phyloP scores from a whole-genome alignment of 257 asterid species.

The Rhazya stricta region DNA sequence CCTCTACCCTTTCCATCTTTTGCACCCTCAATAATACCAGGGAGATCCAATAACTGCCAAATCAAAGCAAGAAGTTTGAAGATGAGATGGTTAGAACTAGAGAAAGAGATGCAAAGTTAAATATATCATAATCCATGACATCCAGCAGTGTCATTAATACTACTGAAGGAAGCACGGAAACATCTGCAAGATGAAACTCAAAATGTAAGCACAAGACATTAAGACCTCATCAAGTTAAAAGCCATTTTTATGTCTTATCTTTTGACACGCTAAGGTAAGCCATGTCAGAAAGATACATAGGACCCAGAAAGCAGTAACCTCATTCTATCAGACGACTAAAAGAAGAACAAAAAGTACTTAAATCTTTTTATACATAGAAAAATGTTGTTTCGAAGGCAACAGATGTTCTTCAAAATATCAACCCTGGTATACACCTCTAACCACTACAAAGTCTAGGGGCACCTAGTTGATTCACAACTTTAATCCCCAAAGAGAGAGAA shows the following conservation, averaged over 20 bases:
- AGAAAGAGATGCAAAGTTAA: neutral
- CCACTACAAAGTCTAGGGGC: neutral
- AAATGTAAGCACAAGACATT: neutral
- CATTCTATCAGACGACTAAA: neutral
- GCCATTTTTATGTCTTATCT: too few species aligned
- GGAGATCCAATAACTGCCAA: slow-evolving; percentile 88
- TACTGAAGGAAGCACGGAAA: neutral
- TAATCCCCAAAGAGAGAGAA: neutral
- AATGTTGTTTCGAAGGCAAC: neutral
- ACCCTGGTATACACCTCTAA: neutral
- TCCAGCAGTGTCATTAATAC: neutral
- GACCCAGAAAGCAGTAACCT: neutral
- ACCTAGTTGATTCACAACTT: neutral
- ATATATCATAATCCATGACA: neutral
- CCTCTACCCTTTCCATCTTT: slow-evolving; percentile 99
- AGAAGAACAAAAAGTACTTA: neutral
- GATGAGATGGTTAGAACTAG: slow-evolving; percentile 2
- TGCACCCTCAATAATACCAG: slow-evolving; percentile 99
- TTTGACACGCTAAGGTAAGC: neutral
- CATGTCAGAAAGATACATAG: neutral
- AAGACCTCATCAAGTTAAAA: neutral
- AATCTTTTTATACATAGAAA: neutral
- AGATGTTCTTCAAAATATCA: neutral
- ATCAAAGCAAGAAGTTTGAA: slow-evolving; percentile 17
- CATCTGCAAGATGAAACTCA: neutral